Evolutionary conservation across 1,284 basidiomycete species (phyloP).

Genomic region (Tilletia horrida): DNA sequence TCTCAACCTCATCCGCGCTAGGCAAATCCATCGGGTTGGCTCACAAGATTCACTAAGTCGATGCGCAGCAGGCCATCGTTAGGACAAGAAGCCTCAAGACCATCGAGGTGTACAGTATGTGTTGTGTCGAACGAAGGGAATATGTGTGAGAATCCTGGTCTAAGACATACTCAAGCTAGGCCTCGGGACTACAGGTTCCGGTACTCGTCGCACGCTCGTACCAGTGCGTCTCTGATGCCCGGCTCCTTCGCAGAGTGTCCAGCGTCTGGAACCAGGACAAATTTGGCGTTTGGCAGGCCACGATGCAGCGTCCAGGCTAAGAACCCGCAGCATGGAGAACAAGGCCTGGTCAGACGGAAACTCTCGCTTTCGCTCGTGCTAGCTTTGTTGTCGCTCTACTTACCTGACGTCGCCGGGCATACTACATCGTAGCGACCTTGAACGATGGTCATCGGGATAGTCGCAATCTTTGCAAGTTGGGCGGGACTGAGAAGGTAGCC

Average conservation of each 20-base stretch:
- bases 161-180: background rate
- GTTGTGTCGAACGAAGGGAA: too few species aligned
- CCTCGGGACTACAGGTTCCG: background rate
- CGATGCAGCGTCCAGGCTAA: background rate
- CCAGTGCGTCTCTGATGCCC: constrained; percentile 59
- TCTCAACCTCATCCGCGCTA: too few species aligned
- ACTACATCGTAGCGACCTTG: constrained; percentile 65
- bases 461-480: constrained; percentile 76
- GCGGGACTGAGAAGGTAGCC: constrained; percentile 79
- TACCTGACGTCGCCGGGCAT: constrained; percentile 58
- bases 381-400: constrained; percentile 23
- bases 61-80: too few species aligned
- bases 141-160: too few species aligned
- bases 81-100: too few species aligned
- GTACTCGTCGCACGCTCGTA: constrained; percentile 4
- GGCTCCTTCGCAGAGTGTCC: constrained; percentile 81
- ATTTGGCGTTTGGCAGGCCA: constrained; percentile 19
- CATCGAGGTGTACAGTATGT: too few species aligned
- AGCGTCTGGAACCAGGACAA: constrained; percentile 73
- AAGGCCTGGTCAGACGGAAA: too few species aligned
- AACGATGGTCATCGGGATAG: constrained; percentile 69
- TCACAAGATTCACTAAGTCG: too few species aligned
- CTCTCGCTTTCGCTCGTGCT: constrained; percentile 46
- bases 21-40: too few species aligned
- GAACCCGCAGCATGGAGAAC: too few species aligned